Evolutionary conservation across 1,284 basidiomycete genomes (phyloP), one percentile per base, ranked within the genome.

Genomic region (Gastroboletus turbinatus): DNA sequence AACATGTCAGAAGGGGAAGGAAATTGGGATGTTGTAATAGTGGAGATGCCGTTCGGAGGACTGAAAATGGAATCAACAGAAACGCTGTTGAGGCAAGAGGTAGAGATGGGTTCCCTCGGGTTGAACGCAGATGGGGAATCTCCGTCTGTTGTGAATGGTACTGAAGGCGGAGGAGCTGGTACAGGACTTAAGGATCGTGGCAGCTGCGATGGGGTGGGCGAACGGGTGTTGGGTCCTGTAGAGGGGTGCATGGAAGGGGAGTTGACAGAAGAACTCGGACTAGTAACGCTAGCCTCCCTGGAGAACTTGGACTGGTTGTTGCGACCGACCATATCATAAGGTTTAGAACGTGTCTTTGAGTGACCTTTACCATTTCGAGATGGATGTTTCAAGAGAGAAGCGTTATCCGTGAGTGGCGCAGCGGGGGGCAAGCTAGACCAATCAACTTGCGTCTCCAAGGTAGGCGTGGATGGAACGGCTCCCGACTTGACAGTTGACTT

Each of bases 401-500:
- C 65, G 14, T 62, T 57, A 21, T 77, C 76, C 1, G 60, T 53
- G 30, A 66, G 48, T n/a, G 65, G 50, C n/a, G 65, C 29, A 62
- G 53, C 43, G 13, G 61, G 62, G 23, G 61, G 60, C 33, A 70
- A 59, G 62, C 69, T 75, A 9, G 77, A 67, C 82, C 81, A 83
- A 40, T 80, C 78, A 39, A 75, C 67, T 55, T 82, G 78, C 25
- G 74, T 61, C 45, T 70, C 67, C 50, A 60, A 54, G 42, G 58
- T 21, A 14, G 65, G 55, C 46, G 67, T 57, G 32, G 62, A 60
- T 27, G n/a, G n/a, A n/a, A n/a, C n/a, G n/a, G 57, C 55, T 39
- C 62, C 60, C 48, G 70, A 67, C 56, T 72, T 78, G 61, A 75
- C 65, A 7, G 82, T 85, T 36, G 93, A 94, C 76, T 98, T 98